Evolutionary conservation across 2,329 filamentous ascomycete genomes (phyloP).

Genomic region (Fusarium solani-melongenae): DNA sequence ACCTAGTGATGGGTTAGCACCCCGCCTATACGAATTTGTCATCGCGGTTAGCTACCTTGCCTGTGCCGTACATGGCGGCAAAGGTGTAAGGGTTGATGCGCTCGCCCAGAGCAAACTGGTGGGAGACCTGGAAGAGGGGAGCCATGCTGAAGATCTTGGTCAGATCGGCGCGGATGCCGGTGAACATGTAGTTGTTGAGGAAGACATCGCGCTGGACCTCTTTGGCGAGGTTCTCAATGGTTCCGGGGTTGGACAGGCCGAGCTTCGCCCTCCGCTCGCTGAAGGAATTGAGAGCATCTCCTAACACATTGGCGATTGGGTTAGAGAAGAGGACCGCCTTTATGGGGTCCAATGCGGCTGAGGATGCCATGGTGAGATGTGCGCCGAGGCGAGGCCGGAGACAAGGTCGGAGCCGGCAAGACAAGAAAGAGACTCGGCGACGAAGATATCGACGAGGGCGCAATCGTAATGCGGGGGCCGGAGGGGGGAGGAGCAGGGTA

Average conservation of each 20-base stretch:
- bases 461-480: conserved; percentile 5
- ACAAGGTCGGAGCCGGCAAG: conserved; percentile 41
- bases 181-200: conserved; percentile 96
- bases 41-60: conserved; percentile 70
- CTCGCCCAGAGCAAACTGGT: conserved; percentile 96
- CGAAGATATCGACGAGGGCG: conserved; percentile 26
- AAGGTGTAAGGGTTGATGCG: conserved; percentile 94
- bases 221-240: conserved; percentile 86
- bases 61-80: conserved; percentile 91
- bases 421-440: conserved; percentile 32
- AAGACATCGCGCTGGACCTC: conserved; percentile 98
- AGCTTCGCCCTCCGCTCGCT: conserved; percentile 87
- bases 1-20: conserved; percentile 66
- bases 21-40: conserved; percentile 18
- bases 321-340: conserved; percentile 78
- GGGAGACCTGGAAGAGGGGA: conserved; percentile 96
- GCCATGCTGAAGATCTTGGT: conserved; percentile 96
- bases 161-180: conserved; percentile 92
- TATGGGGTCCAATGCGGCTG: conserved; percentile 61
- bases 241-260: conserved; percentile 91
- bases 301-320: conserved; percentile 74
- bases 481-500: conserved; percentile 18
- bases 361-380: conserved; percentile 62
- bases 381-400: conserved; percentile 38
- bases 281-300: conserved; percentile 84